These are phyloP conservation scores for Gryganskiella cystojenkinii DNA, from an alignment of 192 early-diverging fungal genomes.

Conservation along the genomic window DNA sequence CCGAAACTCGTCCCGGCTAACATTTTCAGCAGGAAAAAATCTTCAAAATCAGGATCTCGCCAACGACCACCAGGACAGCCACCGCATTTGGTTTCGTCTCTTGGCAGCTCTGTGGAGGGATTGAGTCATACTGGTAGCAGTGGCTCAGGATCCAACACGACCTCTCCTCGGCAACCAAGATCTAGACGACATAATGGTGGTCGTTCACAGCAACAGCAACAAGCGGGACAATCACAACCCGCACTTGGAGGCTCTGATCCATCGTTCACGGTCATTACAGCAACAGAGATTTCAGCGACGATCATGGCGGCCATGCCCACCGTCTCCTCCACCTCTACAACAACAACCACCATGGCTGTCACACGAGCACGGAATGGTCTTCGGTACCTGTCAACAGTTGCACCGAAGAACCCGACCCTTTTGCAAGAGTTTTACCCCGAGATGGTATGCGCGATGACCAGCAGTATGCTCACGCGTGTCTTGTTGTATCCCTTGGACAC, in stretches of 20 bases:
- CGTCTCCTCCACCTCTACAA: constrained; percentile 20
- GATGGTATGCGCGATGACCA: constrained; percentile 59
- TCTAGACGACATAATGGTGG: neutral
- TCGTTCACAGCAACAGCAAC: neutral
- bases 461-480: constrained; percentile 56
- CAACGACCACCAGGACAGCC: constrained; percentile 2
- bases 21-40: constrained; percentile 31
- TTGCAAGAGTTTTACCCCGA: constrained; percentile 61
- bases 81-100: constrained; percentile 11
- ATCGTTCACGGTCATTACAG: constrained; percentile 28
- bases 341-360: constrained; percentile 20
- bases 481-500: constrained; percentile 62
- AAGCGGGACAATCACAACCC: constrained; percentile 5
- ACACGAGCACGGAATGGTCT: constrained; percentile 33
- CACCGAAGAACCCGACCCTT: constrained; percentile 39
- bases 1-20: constrained; percentile 34
- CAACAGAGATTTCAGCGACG: constrained; percentile 43
- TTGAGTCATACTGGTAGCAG: neutral
- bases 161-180: neutral
- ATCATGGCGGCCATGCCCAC: constrained; percentile 51
- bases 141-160: neutral
- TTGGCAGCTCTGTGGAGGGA: neutral
- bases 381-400: constrained; percentile 28
- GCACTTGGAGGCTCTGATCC: neutral
- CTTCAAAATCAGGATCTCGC: constrained; percentile 6